Percentiles rank a stretch among this genome's conserved stretches.
Evolutionary conservation across 768 basidiomycete species (phyloP).

Genomic region (Mycena maculata): DNA sequence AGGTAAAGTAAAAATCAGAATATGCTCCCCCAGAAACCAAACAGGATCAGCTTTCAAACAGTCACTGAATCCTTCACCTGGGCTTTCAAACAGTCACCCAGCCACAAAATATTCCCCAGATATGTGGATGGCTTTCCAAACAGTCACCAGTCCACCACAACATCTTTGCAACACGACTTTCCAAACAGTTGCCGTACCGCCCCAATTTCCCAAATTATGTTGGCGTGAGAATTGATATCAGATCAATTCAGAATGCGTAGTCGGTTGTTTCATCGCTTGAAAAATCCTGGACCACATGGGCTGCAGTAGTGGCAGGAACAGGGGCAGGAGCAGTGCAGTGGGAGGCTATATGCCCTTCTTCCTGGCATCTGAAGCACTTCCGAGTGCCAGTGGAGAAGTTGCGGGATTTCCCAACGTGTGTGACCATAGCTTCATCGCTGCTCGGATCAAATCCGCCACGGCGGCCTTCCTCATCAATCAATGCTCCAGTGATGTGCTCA

Average conservation of each 20-base stretch:
- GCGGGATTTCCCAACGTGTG: too few species aligned
- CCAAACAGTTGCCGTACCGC: conserved; percentile 1
- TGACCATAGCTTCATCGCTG: too few species aligned
- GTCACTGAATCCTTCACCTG: background rate
- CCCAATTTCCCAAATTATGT: background rate
- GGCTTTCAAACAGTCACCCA: conserved; percentile 8
- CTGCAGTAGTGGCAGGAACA: too few species aligned
- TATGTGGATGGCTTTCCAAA: background rate
- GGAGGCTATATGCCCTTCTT: conserved; percentile 15
- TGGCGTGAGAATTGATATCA: conserved; percentile 1
- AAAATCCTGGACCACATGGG: too few species aligned
- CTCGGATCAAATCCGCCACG: background rate
- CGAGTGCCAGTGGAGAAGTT: background rate
- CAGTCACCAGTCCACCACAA: conserved; percentile 1
- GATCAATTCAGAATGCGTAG: too few species aligned
- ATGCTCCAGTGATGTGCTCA: background rate
- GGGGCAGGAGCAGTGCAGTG: conserved; percentile 5
- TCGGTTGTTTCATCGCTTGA: too few species aligned
- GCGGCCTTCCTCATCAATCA: conserved; percentile 3
- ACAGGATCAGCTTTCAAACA: conserved; percentile 2
- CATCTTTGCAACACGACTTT: background rate
- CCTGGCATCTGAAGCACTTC: conserved; percentile 5
- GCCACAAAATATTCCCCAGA: background rate
- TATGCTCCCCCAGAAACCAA: background rate
- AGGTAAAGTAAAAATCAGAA: background rate